Evolutionary conservation across 2,329 filamentous ascomycete species (phyloP).

Genomic region (Pseudopithomyces chartarum): DNA sequence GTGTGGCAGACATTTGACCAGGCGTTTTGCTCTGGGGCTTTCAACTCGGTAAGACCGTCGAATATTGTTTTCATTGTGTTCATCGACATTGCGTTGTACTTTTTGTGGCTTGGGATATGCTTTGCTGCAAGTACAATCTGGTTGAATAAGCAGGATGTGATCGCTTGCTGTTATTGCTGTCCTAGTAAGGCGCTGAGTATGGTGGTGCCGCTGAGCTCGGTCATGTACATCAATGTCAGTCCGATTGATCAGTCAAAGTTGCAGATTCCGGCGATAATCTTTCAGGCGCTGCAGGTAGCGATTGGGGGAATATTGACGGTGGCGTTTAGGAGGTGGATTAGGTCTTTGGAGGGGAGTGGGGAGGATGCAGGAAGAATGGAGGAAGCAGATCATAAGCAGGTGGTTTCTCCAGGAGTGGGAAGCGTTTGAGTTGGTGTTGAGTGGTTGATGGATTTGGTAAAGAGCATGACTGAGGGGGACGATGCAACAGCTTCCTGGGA

Average conservation of each 20-base stretch:
- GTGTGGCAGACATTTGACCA: slow-evolving; percentile 71
- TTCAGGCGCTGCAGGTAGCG: slow-evolving; percentile 51
- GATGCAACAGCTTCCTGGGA: too few species aligned
- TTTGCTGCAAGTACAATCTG: slow-evolving; percentile 59
- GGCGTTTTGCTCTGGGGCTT: slow-evolving; percentile 67
- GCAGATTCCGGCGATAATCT: slow-evolving; percentile 68
- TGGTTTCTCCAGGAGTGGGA: too few species aligned
- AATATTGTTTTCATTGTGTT: slow-evolving; percentile 71
- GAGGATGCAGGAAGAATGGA: not conserved
- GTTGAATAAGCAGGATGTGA: slow-evolving; percentile 64
- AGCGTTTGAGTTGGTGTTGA: too few species aligned
- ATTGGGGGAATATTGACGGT: slow-evolving; percentile 50
- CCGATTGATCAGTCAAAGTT: slow-evolving; percentile 62
- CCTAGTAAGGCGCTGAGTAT: slow-evolving; percentile 75
- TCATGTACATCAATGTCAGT: slow-evolving; percentile 67
- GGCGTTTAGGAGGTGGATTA: slow-evolving; percentile 50
- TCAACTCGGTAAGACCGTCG: slow-evolving; percentile 61
- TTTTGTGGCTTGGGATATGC: slow-evolving; percentile 67
- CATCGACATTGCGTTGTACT: slow-evolving; percentile 67
- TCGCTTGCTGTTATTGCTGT: slow-evolving; percentile 74
- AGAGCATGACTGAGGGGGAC: too few species aligned
- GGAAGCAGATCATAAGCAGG: not conserved
- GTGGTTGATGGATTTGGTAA: too few species aligned
- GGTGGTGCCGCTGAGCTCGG: slow-evolving; percentile 69
- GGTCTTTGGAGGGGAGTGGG: slow-evolving; percentile 60